Conservation (phyloP, 129 eudicot genomes). For the Erigeron canadensis region DNA sequence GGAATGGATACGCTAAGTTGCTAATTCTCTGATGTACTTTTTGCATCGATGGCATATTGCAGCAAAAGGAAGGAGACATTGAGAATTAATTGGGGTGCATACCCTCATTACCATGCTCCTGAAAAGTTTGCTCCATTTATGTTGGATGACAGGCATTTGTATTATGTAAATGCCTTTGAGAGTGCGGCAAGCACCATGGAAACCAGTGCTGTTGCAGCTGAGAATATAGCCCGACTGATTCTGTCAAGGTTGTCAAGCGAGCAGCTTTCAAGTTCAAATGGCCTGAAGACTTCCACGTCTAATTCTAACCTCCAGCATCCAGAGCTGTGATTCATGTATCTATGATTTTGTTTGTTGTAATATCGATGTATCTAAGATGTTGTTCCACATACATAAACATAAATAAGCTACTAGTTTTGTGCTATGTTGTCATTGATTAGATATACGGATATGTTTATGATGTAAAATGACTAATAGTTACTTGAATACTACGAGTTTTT, state of each 20-base stretch:
- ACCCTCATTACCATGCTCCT: constrained; percentile 96
- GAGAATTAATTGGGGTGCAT: constrained; percentile 89
- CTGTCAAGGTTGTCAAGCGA: constrained; percentile 49
- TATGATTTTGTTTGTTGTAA: constrained; percentile 24
- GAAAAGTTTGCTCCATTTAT: constrained; percentile 78
- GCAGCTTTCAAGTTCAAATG: constrained; percentile 7
- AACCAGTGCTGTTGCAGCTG: constrained; percentile 93
- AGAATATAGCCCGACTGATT: constrained; percentile 83
- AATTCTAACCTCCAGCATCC: constrained; percentile 35
- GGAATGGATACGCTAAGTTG: constrained; percentile 3
- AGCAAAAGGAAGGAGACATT: constrained; percentile 72
- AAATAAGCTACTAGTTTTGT: too few relatives aligned
- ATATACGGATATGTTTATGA: too few relatives aligned
- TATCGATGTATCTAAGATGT: constrained; percentile 8
- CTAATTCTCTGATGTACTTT: constrained; percentile 8
- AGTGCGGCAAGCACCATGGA: constrained; percentile 99
- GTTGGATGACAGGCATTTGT: constrained; percentile 66
- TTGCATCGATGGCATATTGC: constrained; percentile 14
- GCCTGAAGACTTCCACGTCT: constrained; percentile 28
- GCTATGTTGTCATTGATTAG: too few relatives aligned
- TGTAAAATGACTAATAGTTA: too few relatives aligned
- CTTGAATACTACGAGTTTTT: too few relatives aligned
- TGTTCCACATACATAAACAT: not conserved
- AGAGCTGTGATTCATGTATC: constrained; percentile 21
- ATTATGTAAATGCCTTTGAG: constrained; percentile 90